Evolutionary conservation across 2,329 filamentous ascomycete genomes (phyloP).

Genomic region (Sporothrix curviconia): DNA sequence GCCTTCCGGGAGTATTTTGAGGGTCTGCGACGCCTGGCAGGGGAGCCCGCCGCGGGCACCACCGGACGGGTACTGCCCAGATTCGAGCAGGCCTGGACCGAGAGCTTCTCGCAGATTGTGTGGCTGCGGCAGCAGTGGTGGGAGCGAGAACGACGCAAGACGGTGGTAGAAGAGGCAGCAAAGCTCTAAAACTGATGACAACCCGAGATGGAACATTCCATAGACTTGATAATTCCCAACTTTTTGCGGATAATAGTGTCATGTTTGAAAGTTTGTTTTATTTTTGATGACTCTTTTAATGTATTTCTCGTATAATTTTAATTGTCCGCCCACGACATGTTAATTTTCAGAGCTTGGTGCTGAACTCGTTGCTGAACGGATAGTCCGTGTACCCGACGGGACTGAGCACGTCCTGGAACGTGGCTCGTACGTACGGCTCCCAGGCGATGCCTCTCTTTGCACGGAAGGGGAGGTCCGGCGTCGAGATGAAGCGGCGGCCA

Average conservation of each 20-base stretch:
- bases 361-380: neutral
- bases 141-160: neutral
- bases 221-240: too few species aligned
- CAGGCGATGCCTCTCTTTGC: neutral
- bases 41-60: slow-evolving; percentile 26
- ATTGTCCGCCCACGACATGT: too few species aligned
- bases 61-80: slow-evolving; percentile 9
- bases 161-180: neutral
- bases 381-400: neutral
- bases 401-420: neutral
- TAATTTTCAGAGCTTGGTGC: too few species aligned
- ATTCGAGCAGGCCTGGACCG: slow-evolving; percentile 11
- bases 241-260: too few species aligned
- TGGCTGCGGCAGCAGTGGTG: neutral
- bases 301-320: too few species aligned
- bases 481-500: neutral
- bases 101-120: neutral
- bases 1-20: slow-evolving; percentile 63
- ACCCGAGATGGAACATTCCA: too few species aligned
- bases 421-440: neutral
- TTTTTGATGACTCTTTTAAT: too few species aligned
- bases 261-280: too few species aligned
- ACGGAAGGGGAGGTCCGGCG: neutral
- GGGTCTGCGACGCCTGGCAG: slow-evolving; percentile 42
- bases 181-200: too few species aligned